phyloP scores from a whole-genome alignment of 2,329 filamentous ascomycete species.

The Verticillium isaacii region DNA sequence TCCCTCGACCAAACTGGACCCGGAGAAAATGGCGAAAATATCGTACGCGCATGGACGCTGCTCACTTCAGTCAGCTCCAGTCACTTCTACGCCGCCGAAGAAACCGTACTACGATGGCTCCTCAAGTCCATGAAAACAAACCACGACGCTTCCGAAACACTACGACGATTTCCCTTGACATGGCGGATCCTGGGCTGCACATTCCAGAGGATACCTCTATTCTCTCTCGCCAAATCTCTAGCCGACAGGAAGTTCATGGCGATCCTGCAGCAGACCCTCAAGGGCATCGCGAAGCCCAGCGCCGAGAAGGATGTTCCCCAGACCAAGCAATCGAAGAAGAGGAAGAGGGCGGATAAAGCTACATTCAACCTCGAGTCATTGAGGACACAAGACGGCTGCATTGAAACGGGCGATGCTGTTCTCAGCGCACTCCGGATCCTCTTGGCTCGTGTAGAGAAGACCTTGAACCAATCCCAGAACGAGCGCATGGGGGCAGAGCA shows the following conservation, averaged over 20 bases:
- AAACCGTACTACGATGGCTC: slow-evolving; percentile 57
- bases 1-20: slow-evolving; percentile 49
- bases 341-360: slow-evolving; percentile 37
- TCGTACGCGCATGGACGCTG: slow-evolving; percentile 43
- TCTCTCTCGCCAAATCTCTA: slow-evolving; percentile 66
- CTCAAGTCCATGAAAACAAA: slow-evolving; percentile 54
- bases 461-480: slow-evolving; percentile 28
- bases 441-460: slow-evolving; percentile 36
- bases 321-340: slow-evolving; percentile 27
- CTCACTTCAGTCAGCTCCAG: slow-evolving; percentile 36
- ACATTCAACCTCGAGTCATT: slow-evolving; percentile 35
- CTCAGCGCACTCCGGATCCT: slow-evolving; percentile 42
- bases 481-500: slow-evolving; percentile 52
- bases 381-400: slow-evolving; percentile 31
- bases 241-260: slow-evolving; percentile 64
- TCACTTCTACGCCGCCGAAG: slow-evolving; percentile 48
- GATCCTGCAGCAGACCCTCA: slow-evolving; percentile 61
- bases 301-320: slow-evolving; percentile 4
- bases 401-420: slow-evolving; percentile 42
- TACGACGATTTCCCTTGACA: slow-evolving; percentile 50
- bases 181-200: slow-evolving; percentile 60
- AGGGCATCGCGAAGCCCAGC: slow-evolving; percentile 44
- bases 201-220: slow-evolving; percentile 61
- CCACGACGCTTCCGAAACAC: slow-evolving; percentile 38
- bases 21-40: slow-evolving; percentile 38